Percentiles rank a stretch among this genome's conserved stretches.
phyloP scores from a whole-genome alignment of 2,329 filamentous ascomycete species.

The Alternaria rosae region DNA sequence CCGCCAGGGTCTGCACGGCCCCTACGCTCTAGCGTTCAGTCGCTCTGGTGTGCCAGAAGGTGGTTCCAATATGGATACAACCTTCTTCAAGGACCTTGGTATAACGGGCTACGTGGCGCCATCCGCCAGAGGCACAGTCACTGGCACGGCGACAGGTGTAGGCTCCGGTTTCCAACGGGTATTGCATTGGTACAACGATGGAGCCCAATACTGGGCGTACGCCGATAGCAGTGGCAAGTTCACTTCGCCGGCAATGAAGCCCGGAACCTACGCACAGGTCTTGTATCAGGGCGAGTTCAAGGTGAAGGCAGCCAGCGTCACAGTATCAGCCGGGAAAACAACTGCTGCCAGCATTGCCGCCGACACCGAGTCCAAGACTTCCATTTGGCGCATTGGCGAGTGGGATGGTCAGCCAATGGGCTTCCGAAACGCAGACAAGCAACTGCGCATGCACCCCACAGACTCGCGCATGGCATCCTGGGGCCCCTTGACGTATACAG shows the following conservation, averaged over 20 bases:
- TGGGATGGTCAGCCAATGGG: slow-evolving; percentile 67
- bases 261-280: slow-evolving; percentile 73
- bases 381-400: slow-evolving; percentile 70
- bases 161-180: slow-evolving; percentile 61
- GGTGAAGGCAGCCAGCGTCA: slow-evolving; percentile 57
- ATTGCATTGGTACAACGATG: slow-evolving; percentile 69
- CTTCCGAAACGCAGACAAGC: slow-evolving; percentile 72
- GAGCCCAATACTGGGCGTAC: slow-evolving; percentile 71
- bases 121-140: slow-evolving; percentile 65
- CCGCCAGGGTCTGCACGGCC: slow-evolving; percentile 70
- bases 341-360: slow-evolving; percentile 62
- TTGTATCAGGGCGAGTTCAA: slow-evolving; percentile 68
- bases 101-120: slow-evolving; percentile 66
- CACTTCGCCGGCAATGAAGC: slow-evolving; percentile 71
- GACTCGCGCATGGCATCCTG: slow-evolving; percentile 70
- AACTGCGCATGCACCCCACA: slow-evolving; percentile 72
- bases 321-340: slow-evolving; percentile 59
- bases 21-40: slow-evolving; percentile 69
- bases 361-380: slow-evolving; percentile 57
- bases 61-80: slow-evolving; percentile 57
- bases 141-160: slow-evolving; percentile 67
- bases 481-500: slow-evolving; percentile 67
- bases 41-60: slow-evolving; percentile 62
- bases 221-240: slow-evolving; percentile 64
- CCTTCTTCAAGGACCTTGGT: slow-evolving; percentile 66